phyloP scores from a whole-genome alignment of 1,139 yeast species.

The Geotrichum klebahnii region DNA sequence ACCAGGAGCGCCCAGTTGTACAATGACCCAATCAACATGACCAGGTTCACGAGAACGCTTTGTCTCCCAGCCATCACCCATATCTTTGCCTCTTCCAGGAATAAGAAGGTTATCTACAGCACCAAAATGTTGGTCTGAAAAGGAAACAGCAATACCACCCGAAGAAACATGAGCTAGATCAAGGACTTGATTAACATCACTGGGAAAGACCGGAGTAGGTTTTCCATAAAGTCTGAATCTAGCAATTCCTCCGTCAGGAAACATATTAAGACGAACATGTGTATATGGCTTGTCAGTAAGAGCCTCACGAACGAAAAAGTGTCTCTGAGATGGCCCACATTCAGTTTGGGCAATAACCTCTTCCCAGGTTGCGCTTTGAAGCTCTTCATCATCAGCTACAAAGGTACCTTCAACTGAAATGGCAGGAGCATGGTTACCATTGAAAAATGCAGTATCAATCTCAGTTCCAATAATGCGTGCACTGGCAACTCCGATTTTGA shows the following conservation, averaged over 20 bases:
- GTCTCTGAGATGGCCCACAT: slow-evolving; percentile 86
- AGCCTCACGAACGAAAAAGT: slow-evolving; percentile 62
- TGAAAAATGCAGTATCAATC: slow-evolving; percentile 87
- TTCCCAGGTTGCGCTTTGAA: slow-evolving; percentile 56
- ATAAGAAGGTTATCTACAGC: slow-evolving; percentile 79
- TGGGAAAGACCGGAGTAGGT: slow-evolving; percentile 63
- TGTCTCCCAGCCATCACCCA: slow-evolving; percentile 99
- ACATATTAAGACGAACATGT: slow-evolving; percentile 81
- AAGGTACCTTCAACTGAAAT: slow-evolving; percentile 77
- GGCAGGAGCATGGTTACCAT: slow-evolving; percentile 90
- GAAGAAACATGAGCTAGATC: slow-evolving; percentile 79
- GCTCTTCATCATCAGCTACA: slow-evolving; percentile 34
- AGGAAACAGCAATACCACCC: slow-evolving; percentile 82
- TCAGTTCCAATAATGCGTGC: slow-evolving; percentile 80
- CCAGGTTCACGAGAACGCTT: slow-evolving; percentile 75
- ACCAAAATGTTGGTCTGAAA: slow-evolving; percentile 91
- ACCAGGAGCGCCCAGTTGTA: slow-evolving; percentile 65
- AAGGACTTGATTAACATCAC: slow-evolving; percentile 45
- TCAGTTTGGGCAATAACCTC: slow-evolving; percentile 61
- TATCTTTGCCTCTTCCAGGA: slow-evolving; percentile 92
- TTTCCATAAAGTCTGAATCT: slow-evolving; percentile 83
- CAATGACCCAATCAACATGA: slow-evolving; percentile 86
- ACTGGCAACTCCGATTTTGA: slow-evolving; percentile 77
- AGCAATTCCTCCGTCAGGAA: slow-evolving; percentile 96
- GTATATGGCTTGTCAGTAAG: slow-evolving; percentile 62